Evolutionary conservation across 2,329 filamentous ascomycete genomes (phyloP).

Genomic region (Phyllosticta citriasiana): DNA sequence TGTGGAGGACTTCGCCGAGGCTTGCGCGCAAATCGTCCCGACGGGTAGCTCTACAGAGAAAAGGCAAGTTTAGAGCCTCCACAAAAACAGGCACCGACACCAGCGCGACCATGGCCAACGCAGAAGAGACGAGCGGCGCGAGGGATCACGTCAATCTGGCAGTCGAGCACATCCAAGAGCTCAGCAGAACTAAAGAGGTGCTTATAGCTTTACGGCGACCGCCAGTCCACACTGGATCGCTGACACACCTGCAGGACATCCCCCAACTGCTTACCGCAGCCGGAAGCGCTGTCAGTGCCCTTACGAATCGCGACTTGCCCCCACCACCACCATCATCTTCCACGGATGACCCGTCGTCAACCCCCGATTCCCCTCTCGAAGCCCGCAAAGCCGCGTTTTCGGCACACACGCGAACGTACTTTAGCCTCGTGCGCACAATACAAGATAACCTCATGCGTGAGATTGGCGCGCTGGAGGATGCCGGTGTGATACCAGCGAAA

Average conservation of each 20-base stretch:
- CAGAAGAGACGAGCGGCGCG: background rate
- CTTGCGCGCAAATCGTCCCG: too few species aligned
- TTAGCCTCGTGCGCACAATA: background rate
- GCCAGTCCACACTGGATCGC: background rate
- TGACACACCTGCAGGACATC: constrained; percentile 32
- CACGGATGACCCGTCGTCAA: background rate
- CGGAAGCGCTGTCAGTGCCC: constrained; percentile 50
- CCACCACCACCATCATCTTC: constrained; percentile 34
- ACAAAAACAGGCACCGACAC: background rate
- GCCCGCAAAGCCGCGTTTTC: constrained; percentile 11
- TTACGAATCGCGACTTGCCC: constrained; percentile 32
- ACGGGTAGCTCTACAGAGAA: too few species aligned
- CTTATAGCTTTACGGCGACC: background rate
- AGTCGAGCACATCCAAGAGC: constrained; percentile 8
- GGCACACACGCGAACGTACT: background rate
- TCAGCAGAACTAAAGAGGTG: constrained; percentile 9
- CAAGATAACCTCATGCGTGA: constrained; percentile 23
- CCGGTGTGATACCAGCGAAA: constrained; percentile 54
- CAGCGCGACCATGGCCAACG: background rate
- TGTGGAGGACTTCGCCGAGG: too few species aligned
- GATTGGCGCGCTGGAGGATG: constrained; percentile 73
- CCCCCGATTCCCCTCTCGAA: constrained; percentile 21
- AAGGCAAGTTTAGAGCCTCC: background rate
- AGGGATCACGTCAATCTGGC: background rate
- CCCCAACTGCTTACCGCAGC: constrained; percentile 48